Evolutionary conservation across 2,329 filamentous ascomycete genomes (phyloP).

Genomic region (Helminthosporium solani): DNA sequence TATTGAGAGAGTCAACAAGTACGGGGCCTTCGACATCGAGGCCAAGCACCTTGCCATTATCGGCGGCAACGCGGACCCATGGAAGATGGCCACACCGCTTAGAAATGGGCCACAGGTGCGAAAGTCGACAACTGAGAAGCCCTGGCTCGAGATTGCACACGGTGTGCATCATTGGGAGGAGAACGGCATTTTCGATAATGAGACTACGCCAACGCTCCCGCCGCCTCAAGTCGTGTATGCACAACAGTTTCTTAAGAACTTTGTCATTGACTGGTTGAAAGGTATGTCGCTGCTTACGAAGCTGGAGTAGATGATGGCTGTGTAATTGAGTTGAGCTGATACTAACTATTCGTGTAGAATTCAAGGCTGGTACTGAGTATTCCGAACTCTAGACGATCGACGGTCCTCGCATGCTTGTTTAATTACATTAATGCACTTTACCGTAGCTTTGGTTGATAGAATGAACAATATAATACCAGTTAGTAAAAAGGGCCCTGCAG

Average conservation of each 20-base stretch:
- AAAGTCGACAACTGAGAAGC: constrained; percentile 63
- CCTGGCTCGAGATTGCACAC: constrained; percentile 70
- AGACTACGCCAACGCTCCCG: constrained; percentile 60
- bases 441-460: not conserved
- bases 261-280: constrained; percentile 67
- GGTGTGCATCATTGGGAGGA: constrained; percentile 83
- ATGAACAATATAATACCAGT: not conserved
- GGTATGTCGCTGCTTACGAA: constrained; percentile 25
- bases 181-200: constrained; percentile 64
- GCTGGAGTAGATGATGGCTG: too few relatives aligned
- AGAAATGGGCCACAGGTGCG: constrained; percentile 61
- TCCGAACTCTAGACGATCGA: not conserved
- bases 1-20: constrained; percentile 69
- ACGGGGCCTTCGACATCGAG: constrained; percentile 70
- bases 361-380: not conserved
- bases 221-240: constrained; percentile 59
- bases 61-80: constrained; percentile 77
- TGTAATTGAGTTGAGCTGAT: not conserved
- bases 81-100: constrained; percentile 73
- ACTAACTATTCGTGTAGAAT: not conserved
- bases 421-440: not conserved
- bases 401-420: too few relatives aligned
- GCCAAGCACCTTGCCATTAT: constrained; percentile 76
- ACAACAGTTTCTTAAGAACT: constrained; percentile 59
- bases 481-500: not conserved